A percentile compares a stretch with the other conserved stretches of the same genome.
phyloP scores from a whole-genome alignment of 2,329 filamentous ascomycete genomes.

The Ophioceras dolichostomum region DNA sequence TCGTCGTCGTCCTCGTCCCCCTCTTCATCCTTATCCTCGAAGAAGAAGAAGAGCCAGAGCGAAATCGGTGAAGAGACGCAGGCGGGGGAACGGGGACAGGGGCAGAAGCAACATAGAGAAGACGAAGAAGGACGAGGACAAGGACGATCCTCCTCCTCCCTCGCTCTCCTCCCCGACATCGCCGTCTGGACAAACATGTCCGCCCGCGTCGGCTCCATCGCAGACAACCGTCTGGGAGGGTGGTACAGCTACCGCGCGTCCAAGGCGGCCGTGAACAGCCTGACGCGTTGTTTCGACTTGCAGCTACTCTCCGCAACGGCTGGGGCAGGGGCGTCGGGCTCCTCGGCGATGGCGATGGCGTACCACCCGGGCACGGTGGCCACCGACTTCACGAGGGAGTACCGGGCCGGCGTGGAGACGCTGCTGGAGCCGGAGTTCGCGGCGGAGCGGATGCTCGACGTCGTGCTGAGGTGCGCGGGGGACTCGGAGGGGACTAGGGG shows the following conservation, averaged over 20 bases:
- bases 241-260: slow-evolving; percentile 75
- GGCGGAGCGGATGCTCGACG: slow-evolving; percentile 49
- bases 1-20: slow-evolving; percentile 9
- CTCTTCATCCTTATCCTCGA: too few species aligned
- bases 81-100: slow-evolving; percentile 5
- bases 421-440: slow-evolving; percentile 57
- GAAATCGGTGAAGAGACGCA: too few species aligned
- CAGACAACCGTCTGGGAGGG: slow-evolving; percentile 61
- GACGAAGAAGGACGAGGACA: neutral
- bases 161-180: slow-evolving; percentile 28
- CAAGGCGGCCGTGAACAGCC: slow-evolving; percentile 62
- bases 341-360: slow-evolving; percentile 47
- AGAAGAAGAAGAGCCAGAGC: too few species aligned
- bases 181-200: slow-evolving; percentile 66
- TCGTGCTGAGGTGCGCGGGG: too few species aligned
- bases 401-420: slow-evolving; percentile 52
- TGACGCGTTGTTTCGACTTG: slow-evolving; percentile 61
- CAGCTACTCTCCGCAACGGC: slow-evolving; percentile 44
- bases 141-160: slow-evolving; percentile 5
- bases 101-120: neutral
- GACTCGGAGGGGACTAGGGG: slow-evolving; percentile 38
- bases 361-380: slow-evolving; percentile 74
- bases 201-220: slow-evolving; percentile 62
- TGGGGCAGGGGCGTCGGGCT: slow-evolving; percentile 39
- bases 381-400: slow-evolving; percentile 60